Evolutionary conservation across 2,329 filamentous ascomycete genomes (phyloP).

Genomic region (Aspergillus niger): DNA sequence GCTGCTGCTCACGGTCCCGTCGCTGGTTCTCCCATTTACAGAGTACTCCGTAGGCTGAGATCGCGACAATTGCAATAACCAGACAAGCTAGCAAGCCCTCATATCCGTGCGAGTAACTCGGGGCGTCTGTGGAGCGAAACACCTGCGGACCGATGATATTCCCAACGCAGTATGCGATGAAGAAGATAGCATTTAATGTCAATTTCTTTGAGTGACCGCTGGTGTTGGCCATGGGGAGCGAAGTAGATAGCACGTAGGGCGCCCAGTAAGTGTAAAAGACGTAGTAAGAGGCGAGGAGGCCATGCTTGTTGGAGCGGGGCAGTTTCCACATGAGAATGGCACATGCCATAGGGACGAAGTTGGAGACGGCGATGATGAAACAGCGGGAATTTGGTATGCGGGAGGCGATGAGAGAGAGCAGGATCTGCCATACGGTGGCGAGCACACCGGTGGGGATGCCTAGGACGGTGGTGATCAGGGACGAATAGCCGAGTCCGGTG

Average conservation of each 20-base stretch:
- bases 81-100: conserved; percentile 1
- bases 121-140: not conserved
- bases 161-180: conserved; percentile 1
- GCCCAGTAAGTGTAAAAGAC: conserved; percentile 9
- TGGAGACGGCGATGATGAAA: not conserved
- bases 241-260: conserved; percentile 1
- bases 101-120: conserved; percentile 1
- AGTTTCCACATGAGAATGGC: conserved; percentile 7
- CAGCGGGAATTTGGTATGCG: not conserved
- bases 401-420: not conserved
- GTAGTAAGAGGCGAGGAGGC: conserved; percentile 6
- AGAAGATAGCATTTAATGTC: conserved; percentile 7
- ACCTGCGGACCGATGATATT: not conserved
- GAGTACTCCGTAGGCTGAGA: conserved; percentile 3
- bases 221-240: conserved; percentile 7
- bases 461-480: not conserved
- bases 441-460: not conserved
- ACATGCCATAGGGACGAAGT: conserved; percentile 6
- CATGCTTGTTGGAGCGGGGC: not conserved
- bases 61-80: conserved; percentile 3
- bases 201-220: conserved; percentile 11
- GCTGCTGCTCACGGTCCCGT: not conserved
- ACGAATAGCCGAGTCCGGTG: conserved; percentile 3
- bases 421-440: conserved; percentile 2
- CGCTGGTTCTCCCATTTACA: conserved; percentile 4